Conservation (phyloP, 169 alveolate species). For the Plasmodium reichenowi region DNA sequence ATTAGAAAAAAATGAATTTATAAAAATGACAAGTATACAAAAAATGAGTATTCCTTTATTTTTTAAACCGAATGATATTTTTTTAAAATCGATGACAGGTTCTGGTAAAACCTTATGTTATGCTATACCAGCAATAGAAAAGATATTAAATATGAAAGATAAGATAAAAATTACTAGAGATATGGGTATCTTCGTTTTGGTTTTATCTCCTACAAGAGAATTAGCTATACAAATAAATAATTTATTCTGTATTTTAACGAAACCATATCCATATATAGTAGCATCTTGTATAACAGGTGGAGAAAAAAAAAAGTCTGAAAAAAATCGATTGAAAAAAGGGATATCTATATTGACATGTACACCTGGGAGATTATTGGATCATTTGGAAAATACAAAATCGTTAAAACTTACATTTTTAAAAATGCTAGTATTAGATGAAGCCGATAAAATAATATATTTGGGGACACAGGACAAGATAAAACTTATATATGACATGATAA, state of each 20-base stretch:
- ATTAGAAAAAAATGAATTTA: constrained; percentile 82
- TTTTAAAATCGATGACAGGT: constrained; percentile 96
- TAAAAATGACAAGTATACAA: constrained; percentile 88
- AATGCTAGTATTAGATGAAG: constrained; percentile 96
- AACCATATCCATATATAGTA: constrained; percentile 84
- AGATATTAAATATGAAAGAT: constrained; percentile 61
- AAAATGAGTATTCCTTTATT: constrained; percentile 93
- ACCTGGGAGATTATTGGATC: constrained; percentile 98
- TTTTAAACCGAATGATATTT: constrained; percentile 92
- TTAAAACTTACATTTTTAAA: constrained; percentile 88
- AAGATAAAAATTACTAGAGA: constrained; percentile 80
- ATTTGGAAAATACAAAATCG: constrained; percentile 91
- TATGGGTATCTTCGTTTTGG: constrained; percentile 87
- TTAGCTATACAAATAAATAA: constrained; percentile 89
- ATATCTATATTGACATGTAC: constrained; percentile 96
- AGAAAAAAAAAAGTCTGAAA: constrained; percentile 92
- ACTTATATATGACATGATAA: constrained; percentile 82
- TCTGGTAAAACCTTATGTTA: constrained; percentile 97
- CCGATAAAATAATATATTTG: constrained; percentile 97
- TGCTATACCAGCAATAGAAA: constrained; percentile 93
- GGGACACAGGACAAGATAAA: constrained; percentile 96
- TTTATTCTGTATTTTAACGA: constrained; percentile 73
- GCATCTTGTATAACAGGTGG: constrained; percentile 91
- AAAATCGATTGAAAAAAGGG: constrained; percentile 92
- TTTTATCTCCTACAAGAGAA: constrained; percentile 92